Conservation (phyloP, 176 grass and related monocot genomes). For the Calamus simplicifolius region DNA sequence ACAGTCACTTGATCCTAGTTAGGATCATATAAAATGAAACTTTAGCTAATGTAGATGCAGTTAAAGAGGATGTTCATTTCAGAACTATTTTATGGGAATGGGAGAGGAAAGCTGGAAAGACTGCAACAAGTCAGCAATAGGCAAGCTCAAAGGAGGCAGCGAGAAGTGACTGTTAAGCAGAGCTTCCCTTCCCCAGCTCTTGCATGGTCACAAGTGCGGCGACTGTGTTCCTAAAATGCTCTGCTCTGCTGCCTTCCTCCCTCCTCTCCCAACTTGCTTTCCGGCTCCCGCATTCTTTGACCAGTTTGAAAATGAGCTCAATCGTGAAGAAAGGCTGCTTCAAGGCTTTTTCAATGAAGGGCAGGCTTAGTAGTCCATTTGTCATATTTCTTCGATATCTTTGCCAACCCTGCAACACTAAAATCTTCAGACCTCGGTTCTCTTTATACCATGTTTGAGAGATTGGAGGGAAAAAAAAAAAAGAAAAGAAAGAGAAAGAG, state of each 20-base stretch:
- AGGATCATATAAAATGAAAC: no score
- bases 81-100: conserved; percentile 25
- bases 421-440: neutral
- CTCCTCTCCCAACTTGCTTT: neutral
- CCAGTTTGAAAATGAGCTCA: conserved; percentile 57
- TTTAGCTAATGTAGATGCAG: no score
- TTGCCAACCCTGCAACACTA: conserved; percentile 42
- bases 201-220: conserved; percentile 49
- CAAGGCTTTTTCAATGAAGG: conserved; percentile 62
- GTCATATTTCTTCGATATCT: conserved; percentile 89
- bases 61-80: no score
- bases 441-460: no score
- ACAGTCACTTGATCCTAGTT: no score
- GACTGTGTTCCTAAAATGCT: conserved; percentile 58
- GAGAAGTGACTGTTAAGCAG: conserved; percentile 55
- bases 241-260: conserved; percentile 3
- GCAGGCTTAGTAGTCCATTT: conserved; percentile 52
- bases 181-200: conserved; percentile 57
- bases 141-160: conserved; percentile 35
- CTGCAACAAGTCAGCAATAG: conserved; percentile 28
- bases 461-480: no score
- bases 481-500: no score
- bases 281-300: conserved; percentile 49
- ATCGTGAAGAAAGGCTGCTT: conserved; percentile 83
- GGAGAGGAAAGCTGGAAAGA: conserved; percentile 32